Conservation (phyloP, 1,284 basidiomycete species). For the Papiliotrema laurentii region DNA sequence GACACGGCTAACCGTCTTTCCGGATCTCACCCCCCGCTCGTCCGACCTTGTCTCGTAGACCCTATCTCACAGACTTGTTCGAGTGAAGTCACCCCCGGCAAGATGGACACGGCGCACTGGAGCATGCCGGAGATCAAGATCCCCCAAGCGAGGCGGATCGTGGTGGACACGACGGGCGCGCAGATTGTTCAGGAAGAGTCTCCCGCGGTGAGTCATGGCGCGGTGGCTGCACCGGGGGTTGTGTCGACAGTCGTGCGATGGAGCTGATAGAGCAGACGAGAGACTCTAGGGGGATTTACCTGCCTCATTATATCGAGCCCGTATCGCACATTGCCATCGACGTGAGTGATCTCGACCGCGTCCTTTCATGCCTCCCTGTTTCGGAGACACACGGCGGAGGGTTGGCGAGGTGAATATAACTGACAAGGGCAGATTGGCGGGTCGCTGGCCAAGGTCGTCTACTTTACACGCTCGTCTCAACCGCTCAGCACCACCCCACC, state of each 20-base stretch:
- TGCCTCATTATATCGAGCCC: slow-evolving; percentile 92
- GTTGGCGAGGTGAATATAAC: neutral
- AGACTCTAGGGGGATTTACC: slow-evolving; percentile 89
- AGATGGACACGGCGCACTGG: too few relatives aligned
- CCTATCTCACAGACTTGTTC: too few relatives aligned
- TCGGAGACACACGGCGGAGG: neutral
- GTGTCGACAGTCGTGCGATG: neutral
- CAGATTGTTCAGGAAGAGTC: slow-evolving; percentile 86
- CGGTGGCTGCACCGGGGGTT: neutral
- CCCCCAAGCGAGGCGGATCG: slow-evolving; percentile 45
- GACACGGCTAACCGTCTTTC: too few relatives aligned
- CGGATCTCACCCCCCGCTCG: too few relatives aligned
- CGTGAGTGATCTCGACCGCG: slow-evolving; percentile 58
- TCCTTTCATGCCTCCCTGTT: too few relatives aligned
- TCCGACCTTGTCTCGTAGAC: too few relatives aligned
- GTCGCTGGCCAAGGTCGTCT: slow-evolving; percentile 96
- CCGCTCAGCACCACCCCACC: slow-evolving; percentile 40
- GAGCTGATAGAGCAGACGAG: slow-evolving; percentile 61
- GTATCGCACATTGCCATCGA: slow-evolving; percentile 96
- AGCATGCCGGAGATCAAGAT: slow-evolving; percentile 43
- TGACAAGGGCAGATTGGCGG: slow-evolving; percentile 71
- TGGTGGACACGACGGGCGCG: slow-evolving; percentile 58
- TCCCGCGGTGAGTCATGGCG: slow-evolving; percentile 63
- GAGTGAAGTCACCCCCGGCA: too few relatives aligned
- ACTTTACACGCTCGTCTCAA: slow-evolving; percentile 82